A percentile compares a stretch with the other conserved stretches of the same genome.
Evolutionary conservation across 2,329 filamentous ascomycete species (phyloP).

Genomic region (Monilinia aucupariae): DNA sequence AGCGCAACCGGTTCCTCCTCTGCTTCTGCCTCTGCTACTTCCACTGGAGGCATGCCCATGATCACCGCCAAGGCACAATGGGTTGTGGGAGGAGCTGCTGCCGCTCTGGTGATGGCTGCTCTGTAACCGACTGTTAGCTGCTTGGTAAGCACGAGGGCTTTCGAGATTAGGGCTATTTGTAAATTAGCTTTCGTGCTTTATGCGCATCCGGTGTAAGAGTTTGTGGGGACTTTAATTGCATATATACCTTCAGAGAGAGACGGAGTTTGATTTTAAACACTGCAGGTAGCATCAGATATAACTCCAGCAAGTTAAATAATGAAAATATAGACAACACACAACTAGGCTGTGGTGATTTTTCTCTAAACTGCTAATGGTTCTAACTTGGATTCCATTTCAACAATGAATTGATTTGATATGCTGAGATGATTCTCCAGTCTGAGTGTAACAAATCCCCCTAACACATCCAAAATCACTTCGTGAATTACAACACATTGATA

Average conservation of each 20-base stretch:
- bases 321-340: not conserved
- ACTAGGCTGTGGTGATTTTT: too few relatives aligned
- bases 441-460: too few relatives aligned
- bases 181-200: not conserved
- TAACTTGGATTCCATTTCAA: not conserved
- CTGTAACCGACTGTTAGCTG: conserved; percentile 15
- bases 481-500: too few relatives aligned
- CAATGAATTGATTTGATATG: too few relatives aligned
- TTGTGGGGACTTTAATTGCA: not conserved
- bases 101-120: conserved; percentile 29
- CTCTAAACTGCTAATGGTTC: too few relatives aligned
- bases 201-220: not conserved
- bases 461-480: too few relatives aligned
- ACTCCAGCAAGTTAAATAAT: not conserved
- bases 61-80: conserved; percentile 28
- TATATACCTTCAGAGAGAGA: not conserved
- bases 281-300: not conserved
- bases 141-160: not conserved
- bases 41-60: conserved; percentile 25
- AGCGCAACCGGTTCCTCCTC: not conserved
- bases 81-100: conserved; percentile 27
- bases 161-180: not conserved
- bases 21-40: conserved; percentile 12
- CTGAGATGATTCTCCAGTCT: too few relatives aligned
- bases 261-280: not conserved